Base-by-base conservation (phyloP, 805 yeast species). In the Lachancea meyersii region DNA sequence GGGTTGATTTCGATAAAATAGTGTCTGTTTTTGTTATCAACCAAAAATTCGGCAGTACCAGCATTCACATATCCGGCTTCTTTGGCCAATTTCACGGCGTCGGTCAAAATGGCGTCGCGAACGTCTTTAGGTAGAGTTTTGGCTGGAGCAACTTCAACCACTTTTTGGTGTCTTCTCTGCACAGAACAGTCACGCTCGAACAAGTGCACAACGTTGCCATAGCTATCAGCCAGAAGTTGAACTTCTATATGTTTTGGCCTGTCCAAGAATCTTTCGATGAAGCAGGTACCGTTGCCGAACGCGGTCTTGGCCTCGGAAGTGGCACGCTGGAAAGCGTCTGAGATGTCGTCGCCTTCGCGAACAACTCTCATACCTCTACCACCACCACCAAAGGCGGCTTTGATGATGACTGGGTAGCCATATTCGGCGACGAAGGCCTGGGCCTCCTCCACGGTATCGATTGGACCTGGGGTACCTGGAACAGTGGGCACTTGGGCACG, bases 311-410 rank as follows among this genome's bases (percentile, higher is more conserved):
- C 97, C 72, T 91, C 98, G 35, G 95, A 84, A 23, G 83, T 79
- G 27, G 97, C 97, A 69, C 98, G 82, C 58, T 74, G 69, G 71
- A 93, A 91, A 28, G 97, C 97, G 63, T 91, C 97, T 35, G 63
- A 82, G 46, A 91, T 78, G 64, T 82, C 86, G 55, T 93, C 98
- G 57, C 96, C 97, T 67, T 91, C 96, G 60, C 94, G 76, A 35
- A 91, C 98, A 40, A 91, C 98, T 71, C 98, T 82, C 97, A 91
- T 93, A 77, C 98, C 98, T 70, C 97, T 81, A 62, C 98, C 98
- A 75, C 98, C 98, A 70, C 98, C 98, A 65, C 98, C 98, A 61
- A 85, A 93, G 30, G 98, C 98, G 36, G 98, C 98, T 70, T 91
- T 91, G 69, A 91, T 88, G 68, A 91, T 91, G 38, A 93, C 97